Evolutionary conservation across 2,329 filamentous ascomycete genomes (phyloP), one percentile per base, ranked within the genome.

Genomic region (Didymella pinodella): DNA sequence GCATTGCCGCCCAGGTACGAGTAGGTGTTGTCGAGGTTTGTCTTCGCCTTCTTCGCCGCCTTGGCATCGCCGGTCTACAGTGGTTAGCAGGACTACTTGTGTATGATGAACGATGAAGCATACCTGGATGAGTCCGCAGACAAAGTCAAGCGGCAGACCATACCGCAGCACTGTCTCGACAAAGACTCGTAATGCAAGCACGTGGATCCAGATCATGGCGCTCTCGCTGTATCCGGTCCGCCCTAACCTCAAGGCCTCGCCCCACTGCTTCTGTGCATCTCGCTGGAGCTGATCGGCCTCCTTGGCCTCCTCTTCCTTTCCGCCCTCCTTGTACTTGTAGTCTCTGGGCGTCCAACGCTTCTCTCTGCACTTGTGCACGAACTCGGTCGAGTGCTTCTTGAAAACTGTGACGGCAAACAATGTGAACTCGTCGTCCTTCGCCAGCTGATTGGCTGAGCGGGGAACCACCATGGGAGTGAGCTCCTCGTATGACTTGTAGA

Each of bases 81-180:
- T 16, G 4, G n/a, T 67, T 26, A 67, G 57, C 48, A 29, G 38
- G 11, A 10, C 31, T 14, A 11, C 2, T 16, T 11, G 18, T 18
- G 20, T 5, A 14, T 34, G 6, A 25, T 28, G 7, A 40, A 40
- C 34, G 25, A 43, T 34, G n/a, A 22, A 10, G 45, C 70, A 61
- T 62, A 96, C 93, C 88, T 92, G 89, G 62, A 98, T 82, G 66
- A 97, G 80, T 16, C 89, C 92, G 67, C 90, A 91, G 48, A 96
- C 89, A 78, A 94, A 99, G 68, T 96, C 91, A 64, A 97, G 80
- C 47, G 95, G 95, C 69, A 99, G 79, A 28, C 95, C 95, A 74
- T 99, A 99, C 65, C 95, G 88, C 73, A 99, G 82, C n/a, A 99
- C 95, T 5, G 93, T 97, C 84, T 99, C 95, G 20, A 99, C 95